Evolutionary conservation across 495 filamentous ascomycete genomes (phyloP).

Genomic region (Hypoxylon perforatum): DNA sequence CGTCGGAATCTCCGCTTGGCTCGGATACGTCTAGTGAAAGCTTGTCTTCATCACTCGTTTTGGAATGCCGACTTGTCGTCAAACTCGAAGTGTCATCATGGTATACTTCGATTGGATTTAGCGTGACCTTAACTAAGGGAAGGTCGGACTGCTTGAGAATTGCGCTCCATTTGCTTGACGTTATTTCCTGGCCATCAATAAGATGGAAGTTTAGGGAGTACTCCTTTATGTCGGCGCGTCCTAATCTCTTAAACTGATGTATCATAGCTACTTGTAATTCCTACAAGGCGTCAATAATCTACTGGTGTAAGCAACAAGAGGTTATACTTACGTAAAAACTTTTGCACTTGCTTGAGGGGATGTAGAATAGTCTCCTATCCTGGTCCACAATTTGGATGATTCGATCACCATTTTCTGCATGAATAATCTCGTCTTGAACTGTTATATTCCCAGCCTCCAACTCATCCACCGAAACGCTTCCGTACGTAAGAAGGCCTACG

Average conservation of each 20-base stretch:
- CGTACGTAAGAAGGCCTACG: neutral
- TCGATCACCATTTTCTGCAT: slow-evolving; percentile 9
- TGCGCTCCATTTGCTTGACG: neutral
- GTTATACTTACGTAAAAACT: neutral
- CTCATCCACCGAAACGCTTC: neutral
- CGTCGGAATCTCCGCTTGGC: neutral
- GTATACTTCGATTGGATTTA: neutral
- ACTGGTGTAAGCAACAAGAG: neutral
- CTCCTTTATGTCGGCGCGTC: neutral
- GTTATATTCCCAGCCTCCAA: slow-evolving; percentile 3
- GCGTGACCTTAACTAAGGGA: neutral
- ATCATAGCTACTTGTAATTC: neutral
- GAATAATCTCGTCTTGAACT: slow-evolving; percentile 1
- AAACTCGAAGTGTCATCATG: neutral
- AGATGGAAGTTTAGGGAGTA: neutral
- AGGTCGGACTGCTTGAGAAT: neutral
- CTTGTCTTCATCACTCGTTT: neutral
- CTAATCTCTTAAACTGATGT: neutral
- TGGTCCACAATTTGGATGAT: neutral
- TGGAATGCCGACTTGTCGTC: neutral
- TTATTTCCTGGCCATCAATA: neutral
- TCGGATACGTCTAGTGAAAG: neutral
- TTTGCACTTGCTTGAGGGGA: neutral
- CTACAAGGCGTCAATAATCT: neutral
- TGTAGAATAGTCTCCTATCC: neutral